These are phyloP conservation scores for Psidium guajava DNA, from an alignment of 345 rosid genomes.

Conservation along the genomic window DNA sequence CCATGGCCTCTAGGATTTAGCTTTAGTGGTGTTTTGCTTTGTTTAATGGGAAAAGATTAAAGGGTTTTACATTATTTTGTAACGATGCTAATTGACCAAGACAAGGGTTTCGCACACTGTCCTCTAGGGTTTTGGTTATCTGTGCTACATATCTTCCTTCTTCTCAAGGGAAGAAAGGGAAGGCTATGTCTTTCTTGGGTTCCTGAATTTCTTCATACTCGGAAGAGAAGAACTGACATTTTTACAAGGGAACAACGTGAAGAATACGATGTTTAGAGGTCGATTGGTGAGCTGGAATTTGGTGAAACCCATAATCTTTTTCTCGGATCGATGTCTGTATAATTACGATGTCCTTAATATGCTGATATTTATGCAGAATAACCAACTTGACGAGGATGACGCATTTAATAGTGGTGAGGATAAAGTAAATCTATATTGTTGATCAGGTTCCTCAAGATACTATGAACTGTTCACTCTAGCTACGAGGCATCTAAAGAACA, in stretches of 20 bases:
- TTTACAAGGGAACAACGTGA: background rate
- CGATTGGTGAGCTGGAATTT: background rate
- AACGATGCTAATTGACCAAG: conserved; percentile 7
- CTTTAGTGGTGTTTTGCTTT: conserved; percentile 9
- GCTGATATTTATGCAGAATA: background rate
- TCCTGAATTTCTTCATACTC: background rate
- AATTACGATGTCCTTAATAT: background rate
- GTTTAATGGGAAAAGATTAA: conserved; percentile 5
- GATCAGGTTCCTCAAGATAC: background rate
- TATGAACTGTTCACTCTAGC: background rate
- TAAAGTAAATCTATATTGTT: background rate
- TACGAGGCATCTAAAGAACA: background rate
- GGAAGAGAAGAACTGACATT: background rate
- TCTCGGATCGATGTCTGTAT: background rate
- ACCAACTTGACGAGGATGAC: background rate
- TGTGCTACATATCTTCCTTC: background rate
- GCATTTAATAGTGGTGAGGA: background rate
- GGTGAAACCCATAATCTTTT: background rate
- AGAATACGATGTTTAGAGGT: background rate
- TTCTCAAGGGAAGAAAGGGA: background rate
- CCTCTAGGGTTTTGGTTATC: background rate
- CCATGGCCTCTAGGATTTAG: conserved; percentile 17
- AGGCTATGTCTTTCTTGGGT: background rate
- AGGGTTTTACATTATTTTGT: conserved; percentile 16
- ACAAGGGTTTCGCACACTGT: background rate